Evolutionary conservation across 140 eudicot species (phyloP).

Genomic region (Cichorium intybus): DNA sequence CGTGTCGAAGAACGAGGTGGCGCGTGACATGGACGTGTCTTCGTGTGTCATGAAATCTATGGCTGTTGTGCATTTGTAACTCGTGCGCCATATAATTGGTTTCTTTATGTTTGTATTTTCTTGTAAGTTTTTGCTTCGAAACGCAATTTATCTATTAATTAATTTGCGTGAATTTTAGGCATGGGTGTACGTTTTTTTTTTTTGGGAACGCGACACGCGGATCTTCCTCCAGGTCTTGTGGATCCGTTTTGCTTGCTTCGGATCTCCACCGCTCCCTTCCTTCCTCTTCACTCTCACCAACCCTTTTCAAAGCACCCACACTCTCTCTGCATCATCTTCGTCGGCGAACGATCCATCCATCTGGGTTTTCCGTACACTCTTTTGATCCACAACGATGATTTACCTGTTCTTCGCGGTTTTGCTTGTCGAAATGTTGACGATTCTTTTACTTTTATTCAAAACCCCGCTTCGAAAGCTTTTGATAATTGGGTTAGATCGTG

Average conservation of each 20-base stretch:
- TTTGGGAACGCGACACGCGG: too few relatives aligned
- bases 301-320: conserved; percentile 5
- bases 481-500: conserved; percentile 64
- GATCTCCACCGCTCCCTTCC: too few relatives aligned
- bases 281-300: too few relatives aligned
- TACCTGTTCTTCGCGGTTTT: conserved; percentile 53
- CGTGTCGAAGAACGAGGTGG: conserved; percentile 65
- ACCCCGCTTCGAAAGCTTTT: conserved; percentile 72
- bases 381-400: conserved; percentile 44
- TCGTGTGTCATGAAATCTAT: conserved; percentile 74
- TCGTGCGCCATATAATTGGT: background rate
- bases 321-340: conserved; percentile 6
- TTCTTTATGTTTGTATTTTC: background rate
- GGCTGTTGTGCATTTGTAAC: conserved; percentile 67
- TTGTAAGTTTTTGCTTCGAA: background rate
- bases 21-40: conserved; percentile 65
- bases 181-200: too few relatives aligned
- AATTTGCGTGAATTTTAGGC: too few relatives aligned
- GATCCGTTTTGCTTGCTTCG: too few relatives aligned
- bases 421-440: conserved; percentile 53
- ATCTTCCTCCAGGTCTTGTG: too few relatives aligned
- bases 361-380: background rate
- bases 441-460: conserved; percentile 55
- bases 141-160: too few relatives aligned
- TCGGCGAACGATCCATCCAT: conserved; percentile 13